A percentile compares a stretch with the other conserved stretches of the same genome.
Evolutionary conservation across 192 early-diverging fungal genomes (phyloP).

Genomic region (Kickxella alabastrina): DNA sequence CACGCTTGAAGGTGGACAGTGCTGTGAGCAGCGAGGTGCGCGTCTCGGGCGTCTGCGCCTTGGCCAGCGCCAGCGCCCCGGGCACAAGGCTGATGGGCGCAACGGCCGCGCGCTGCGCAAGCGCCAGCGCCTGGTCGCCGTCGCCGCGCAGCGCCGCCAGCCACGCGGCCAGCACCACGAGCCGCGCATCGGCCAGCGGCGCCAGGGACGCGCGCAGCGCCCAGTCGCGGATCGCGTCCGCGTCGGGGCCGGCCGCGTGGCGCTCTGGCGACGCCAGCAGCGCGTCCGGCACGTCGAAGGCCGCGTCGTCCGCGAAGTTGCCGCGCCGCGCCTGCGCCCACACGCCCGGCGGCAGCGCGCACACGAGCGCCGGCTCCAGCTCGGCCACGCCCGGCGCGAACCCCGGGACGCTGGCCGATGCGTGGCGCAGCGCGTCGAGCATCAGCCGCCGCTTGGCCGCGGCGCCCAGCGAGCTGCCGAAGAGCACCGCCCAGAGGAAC

Average conservation of each 20-base stretch:
- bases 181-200: background rate
- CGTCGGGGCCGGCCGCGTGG: no score
- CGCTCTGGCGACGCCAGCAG: conserved; percentile 1
- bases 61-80: conserved; percentile 20
- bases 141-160: no score
- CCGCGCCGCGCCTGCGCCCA: conserved; percentile 14
- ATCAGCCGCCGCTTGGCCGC: background rate
- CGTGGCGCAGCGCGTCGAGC: conserved; percentile 9
- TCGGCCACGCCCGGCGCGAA: conserved; percentile 13
- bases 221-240: no score
- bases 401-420: conserved; percentile 6
- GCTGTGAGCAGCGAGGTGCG: conserved; percentile 12
- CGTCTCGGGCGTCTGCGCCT: conserved; percentile 2
- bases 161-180: conserved; percentile 6
- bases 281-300: conserved; percentile 30
- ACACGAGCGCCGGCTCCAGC: conserved; percentile 28
- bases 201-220: background rate
- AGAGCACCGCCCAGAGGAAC: conserved; percentile 26
- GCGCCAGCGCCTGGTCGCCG: background rate
- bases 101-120: no score
- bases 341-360: conserved; percentile 11
- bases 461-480: background rate
- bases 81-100: conserved; percentile 3
- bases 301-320: conserved; percentile 24
- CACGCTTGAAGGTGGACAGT: conserved; percentile 11